Base-by-base conservation (phyloP, 225 moss, liverwort and hornwort species). In the Anthoceros angustus region DNA sequence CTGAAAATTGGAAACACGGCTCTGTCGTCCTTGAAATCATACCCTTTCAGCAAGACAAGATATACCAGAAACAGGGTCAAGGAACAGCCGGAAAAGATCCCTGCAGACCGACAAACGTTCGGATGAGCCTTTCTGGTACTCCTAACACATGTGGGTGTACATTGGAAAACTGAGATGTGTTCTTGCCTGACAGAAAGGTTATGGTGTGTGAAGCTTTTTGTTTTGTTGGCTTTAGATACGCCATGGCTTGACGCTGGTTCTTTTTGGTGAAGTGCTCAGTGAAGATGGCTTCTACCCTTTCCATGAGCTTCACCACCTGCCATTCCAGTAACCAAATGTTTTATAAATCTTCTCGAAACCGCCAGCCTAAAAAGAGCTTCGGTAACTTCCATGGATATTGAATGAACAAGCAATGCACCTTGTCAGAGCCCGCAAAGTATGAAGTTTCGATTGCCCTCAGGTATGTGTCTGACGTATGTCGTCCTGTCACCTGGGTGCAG, bases 1-100 rank as follows among this genome's bases (percentile, higher is more conserved):
- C 80, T 76, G 74, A 80, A 80, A 55, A 76, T 71, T 25, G 80
- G 83, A 67, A 78, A 84, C 69, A 84, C 73, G 40, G 77, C 71
- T 3, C 69, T 70, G 70, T 80, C 77, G 32, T 23, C 16, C 21
- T 18, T 42, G 42, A 24, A 41, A 24, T 42, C 20, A 23, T 12
- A 41, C 21, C 24, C 41, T 70, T 63, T 21, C 32, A 63, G 64
- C 65, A 71, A 43, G 10, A 64, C 50, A 40, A 48, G 43, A 50
- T 64, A 71, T 7, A 46, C 45, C 48, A 65, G 24, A 39, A 71
- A 48, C 7, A 72, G 61, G 25, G 72, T 65, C 42, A 72, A 14
- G 8, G 72, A 72, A 42, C 66, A 66, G 25, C 72, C 72, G 2
- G 72, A 61, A 39, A 72, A 72, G 15, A 72, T 25, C 12, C 72